A percentile compares a stretch with the other conserved stretches of the same genome.
phyloP scores from a whole-genome alignment of 805 yeast genomes.

The Saturnispora galanensis region DNA sequence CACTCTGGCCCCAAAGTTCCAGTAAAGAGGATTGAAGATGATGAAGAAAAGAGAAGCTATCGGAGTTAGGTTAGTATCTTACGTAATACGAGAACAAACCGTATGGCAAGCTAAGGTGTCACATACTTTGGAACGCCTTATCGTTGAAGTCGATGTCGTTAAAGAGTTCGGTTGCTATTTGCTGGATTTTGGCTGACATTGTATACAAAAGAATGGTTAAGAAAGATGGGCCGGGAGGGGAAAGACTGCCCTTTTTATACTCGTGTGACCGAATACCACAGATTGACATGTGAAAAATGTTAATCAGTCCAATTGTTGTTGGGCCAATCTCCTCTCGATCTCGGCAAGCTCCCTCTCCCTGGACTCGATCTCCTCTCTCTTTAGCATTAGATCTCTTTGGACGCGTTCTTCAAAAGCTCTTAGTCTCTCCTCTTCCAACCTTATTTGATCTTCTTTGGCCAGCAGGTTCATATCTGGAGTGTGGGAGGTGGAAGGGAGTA shows the following conservation, averaged over 20 bases:
- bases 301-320: constrained; percentile 11
- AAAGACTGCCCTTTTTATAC: background rate
- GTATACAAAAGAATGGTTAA: background rate
- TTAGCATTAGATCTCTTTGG: constrained; percentile 72
- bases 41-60: constrained; percentile 52
- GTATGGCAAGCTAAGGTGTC: background rate
- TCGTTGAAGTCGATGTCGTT: constrained; percentile 19
- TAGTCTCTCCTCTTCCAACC: constrained; percentile 80
- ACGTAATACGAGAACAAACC: background rate
- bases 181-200: background rate
- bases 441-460: constrained; percentile 77
- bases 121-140: constrained; percentile 20
- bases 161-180: constrained; percentile 11
- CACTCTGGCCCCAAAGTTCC: constrained; percentile 86
- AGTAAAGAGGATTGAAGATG: constrained; percentile 86
- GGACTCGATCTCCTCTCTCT: constrained; percentile 72
- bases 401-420: constrained; percentile 81
- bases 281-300: constrained; percentile 3
- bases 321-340: constrained; percentile 41
- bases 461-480: constrained; percentile 8
- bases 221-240: background rate
- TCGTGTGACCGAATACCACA: constrained; percentile 5
- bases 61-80: constrained; percentile 4
- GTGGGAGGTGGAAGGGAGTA: background rate
- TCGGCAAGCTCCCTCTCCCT: constrained; percentile 80